Evolutionary conservation across 2,329 filamentous ascomycete genomes (phyloP), one percentile per base, ranked within the genome.

Genomic region (Meredithiella fracta): DNA sequence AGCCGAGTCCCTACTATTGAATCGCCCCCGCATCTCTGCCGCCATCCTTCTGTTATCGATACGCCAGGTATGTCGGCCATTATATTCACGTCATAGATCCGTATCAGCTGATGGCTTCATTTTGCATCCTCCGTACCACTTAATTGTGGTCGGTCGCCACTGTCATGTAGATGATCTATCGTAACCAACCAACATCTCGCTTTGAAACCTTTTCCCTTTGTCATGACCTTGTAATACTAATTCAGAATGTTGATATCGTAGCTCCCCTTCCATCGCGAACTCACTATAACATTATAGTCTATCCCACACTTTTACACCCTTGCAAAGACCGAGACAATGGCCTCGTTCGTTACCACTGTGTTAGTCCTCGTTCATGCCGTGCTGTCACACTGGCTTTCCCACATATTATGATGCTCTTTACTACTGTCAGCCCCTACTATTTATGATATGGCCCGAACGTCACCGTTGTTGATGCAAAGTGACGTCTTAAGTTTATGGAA

Each of bases 301-400:
- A 17, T 23, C 34, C 25, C 17, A 23, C 15, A 50, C 42, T 29
- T 47, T 42, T 9, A 22, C 44, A 11, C 29, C 5, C n/a, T 11
- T 23, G 8, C 11, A 20, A 20, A 15, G 20, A 55, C 34, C 26
- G 15, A 58, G 17, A 62, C 58, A 59, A 71, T 71, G 69, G 65
- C 69, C 52, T 68, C 70, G 61, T 71, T 71, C 63, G 64, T 71
- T 60, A 69, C 68, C 51, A 70, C 69, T 59, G 69, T 71, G 69
- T 71, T 66, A 66, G 69, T 70, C 51, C 47, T 47, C 44, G 40
- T 9, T 56, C 17, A 17, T 44, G 40, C 15, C 17, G 40, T 47
- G 22, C 23, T 37, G 23, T 47, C 50, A 56, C 42, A 47, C 58
- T 58, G 15, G 47, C 20, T 38, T 40, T 29, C 38, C 9, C 29